A percentile compares a stretch with the other conserved stretches of the same genome.
Conservation (phyloP, 2,329 filamentous ascomycete genomes). For the Apiospora phragmitis region DNA sequence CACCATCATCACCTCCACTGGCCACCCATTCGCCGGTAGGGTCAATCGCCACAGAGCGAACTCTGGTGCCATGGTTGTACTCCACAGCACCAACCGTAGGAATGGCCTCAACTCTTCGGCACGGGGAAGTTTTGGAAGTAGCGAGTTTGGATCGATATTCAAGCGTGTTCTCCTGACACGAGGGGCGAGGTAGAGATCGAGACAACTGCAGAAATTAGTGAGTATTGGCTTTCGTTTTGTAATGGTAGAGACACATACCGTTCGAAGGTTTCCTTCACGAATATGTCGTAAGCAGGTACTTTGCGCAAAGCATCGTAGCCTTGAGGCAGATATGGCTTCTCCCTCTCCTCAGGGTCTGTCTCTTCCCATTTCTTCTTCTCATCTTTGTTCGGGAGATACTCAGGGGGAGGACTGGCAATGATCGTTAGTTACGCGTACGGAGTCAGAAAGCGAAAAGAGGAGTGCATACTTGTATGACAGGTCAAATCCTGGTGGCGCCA, state of each 20-base stretch:
- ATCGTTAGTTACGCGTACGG: not conserved
- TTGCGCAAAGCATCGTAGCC: constrained; percentile 83
- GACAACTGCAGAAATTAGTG: constrained; percentile 47
- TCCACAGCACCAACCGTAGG: constrained; percentile 83
- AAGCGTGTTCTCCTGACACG: constrained; percentile 92
- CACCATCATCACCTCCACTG: constrained; percentile 92
- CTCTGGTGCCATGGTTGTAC: constrained; percentile 88
- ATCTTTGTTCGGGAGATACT: constrained; percentile 85
- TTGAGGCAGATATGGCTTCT: constrained; percentile 83
- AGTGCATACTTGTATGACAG: constrained; percentile 75
- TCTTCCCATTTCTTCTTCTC: constrained; percentile 86
- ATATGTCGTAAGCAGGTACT: constrained; percentile 85
- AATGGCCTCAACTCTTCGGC: constrained; percentile 94
- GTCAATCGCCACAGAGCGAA: constrained; percentile 82
- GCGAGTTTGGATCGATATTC: constrained; percentile 92
- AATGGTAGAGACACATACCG: constrained; percentile 39
- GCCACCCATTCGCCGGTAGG: constrained; percentile 84
- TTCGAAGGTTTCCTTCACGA: constrained; percentile 96
- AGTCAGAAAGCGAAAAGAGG: not conserved
- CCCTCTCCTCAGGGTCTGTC: constrained; percentile 84
- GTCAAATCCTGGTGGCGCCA: constrained; percentile 90
- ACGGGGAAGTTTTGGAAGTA: constrained; percentile 89
- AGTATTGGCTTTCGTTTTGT: not conserved
- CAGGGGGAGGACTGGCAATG: constrained; percentile 68
- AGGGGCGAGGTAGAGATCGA: constrained; percentile 94